Base-by-base conservation (phyloP, 345 rosid genomes). In the Physaria fendleri region DNA sequence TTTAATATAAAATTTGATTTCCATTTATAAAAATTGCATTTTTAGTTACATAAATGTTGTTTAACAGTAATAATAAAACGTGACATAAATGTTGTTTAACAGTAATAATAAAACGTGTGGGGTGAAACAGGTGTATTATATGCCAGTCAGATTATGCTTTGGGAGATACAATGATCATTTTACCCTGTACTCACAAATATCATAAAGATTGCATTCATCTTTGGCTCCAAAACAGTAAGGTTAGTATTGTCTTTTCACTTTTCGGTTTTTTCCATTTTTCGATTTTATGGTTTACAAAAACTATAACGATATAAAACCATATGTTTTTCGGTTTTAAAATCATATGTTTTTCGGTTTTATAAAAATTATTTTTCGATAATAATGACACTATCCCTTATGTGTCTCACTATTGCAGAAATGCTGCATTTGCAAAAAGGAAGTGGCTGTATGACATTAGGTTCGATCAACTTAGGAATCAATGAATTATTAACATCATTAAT, bases 181-280 rank as follows among this genome's bases (percentile, higher is more conserved):
- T 64, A 33, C 69, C 69, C 1, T 64, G 69, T 44, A 25, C 46
- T 43, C 69, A 64, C 62, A 64, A 64, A 46, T 64, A 64, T 28
- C 69, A 64, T 12, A 8, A 54, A 44, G 62, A 54, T 23, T 65
- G 69, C 22, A 54, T 65, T 65, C n/a, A 55, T 54, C 38, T 6
- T 0, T 64, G 69, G 69, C 45, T 64, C 29, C 4, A 24, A 33
- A 53, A 5, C 14, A 64, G 22, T 5, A 42, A 34, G 44, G 69
- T 4, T 33, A 54, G 69, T 43, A 43, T 4, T 38, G 35, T 4
- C 34, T 30, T 51, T 13, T 7, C 1, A 2, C n/a, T n/a, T n/a
- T n/a, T n/a, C n/a, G n/a, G n/a, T n/a, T n/a, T n/a, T n/a, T n/a
- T n/a, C n/a, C n/a, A n/a, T n/a, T n/a, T n/a, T n/a, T n/a, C n/a